phyloP scores from a whole-genome alignment of 192 early-diverging fungal species.

The Coemansia sp. region DNA sequence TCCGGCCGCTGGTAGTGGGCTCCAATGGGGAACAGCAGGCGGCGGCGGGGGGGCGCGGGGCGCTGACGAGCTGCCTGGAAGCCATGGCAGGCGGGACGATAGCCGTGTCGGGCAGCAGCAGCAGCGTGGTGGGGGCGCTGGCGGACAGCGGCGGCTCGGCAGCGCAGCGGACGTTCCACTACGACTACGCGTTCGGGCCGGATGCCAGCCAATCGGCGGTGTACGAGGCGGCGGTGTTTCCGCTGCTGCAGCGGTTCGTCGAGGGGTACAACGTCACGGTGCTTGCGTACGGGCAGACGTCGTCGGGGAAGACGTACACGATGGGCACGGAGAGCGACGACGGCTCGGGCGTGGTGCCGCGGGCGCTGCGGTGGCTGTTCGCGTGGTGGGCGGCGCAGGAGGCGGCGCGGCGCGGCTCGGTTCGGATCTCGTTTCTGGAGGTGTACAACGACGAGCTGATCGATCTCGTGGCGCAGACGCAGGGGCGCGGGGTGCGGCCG shows the following conservation, averaged over 20 bases:
- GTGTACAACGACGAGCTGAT: constrained; percentile 97
- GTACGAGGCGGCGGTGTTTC: constrained; percentile 57
- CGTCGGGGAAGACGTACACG: constrained; percentile 93
- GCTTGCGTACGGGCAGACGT: constrained; percentile 92
- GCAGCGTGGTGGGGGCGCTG: constrained; percentile 10
- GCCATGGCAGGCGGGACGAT: constrained; percentile 20
- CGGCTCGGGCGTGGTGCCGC: constrained; percentile 67
- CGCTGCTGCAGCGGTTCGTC: constrained; percentile 59
- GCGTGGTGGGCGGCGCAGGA: constrained; percentile 39
- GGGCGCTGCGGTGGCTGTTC: constrained; percentile 70
- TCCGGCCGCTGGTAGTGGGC: constrained; percentile 40
- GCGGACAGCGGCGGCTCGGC: not conserved
- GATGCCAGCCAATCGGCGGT: constrained; percentile 60
- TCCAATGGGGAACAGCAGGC: constrained; percentile 1
- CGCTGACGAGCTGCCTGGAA: constrained; percentile 24
- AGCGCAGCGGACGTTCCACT: constrained; percentile 51
- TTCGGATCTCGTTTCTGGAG: constrained; percentile 88
- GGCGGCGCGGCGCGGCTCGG: not conserved
- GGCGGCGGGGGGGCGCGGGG: constrained; percentile 9
- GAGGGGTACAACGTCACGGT: constrained; percentile 95
- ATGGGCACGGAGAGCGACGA: constrained; percentile 78
- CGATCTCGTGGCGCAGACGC: constrained; percentile 76
- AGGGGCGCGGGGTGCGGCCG: constrained; percentile 57
- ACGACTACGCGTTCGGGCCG: constrained; percentile 70
- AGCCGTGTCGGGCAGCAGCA: constrained; percentile 11